Evolutionary conservation across 371 early-diverging fungal genomes (phyloP).

Genomic region (Capillidium rhysosporum): DNA sequence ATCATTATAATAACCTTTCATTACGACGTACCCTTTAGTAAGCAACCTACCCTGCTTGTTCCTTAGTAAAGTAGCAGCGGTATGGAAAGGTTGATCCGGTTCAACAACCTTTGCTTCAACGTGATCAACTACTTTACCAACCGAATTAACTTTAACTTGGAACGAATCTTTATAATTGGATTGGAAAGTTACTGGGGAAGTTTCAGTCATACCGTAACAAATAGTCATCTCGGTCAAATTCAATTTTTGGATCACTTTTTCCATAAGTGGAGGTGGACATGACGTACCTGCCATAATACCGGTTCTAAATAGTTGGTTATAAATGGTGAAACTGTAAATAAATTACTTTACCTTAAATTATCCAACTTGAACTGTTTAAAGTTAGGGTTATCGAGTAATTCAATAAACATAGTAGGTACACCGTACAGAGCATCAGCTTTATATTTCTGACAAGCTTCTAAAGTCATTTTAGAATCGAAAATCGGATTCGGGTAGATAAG

Average conservation of each 20-base stretch:
- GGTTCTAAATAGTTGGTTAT: conserved; percentile 9
- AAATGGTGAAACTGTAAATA: neutral
- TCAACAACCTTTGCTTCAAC: conserved; percentile 17
- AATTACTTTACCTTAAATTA: conserved; percentile 8
- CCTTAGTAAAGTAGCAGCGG: conserved; percentile 12
- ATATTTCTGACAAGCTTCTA: conserved; percentile 23
- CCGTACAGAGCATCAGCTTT: conserved; percentile 18
- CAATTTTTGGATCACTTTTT: conserved; percentile 17
- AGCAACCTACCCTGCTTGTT: conserved; percentile 23
- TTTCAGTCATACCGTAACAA: conserved; percentile 22
- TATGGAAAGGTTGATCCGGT: conserved; percentile 6
- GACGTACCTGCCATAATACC: conserved; percentile 22
- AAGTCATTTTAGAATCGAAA: conserved; percentile 24
- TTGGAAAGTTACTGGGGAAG: conserved; percentile 22
- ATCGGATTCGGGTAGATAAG: conserved; percentile 19
- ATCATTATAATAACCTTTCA: conserved; percentile 26
- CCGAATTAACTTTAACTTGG: conserved; percentile 16
- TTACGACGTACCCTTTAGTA: conserved; percentile 27
- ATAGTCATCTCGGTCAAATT: conserved; percentile 17
- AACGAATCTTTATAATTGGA: conserved; percentile 15
- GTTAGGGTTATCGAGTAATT: conserved; percentile 16
- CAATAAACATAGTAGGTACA: conserved; percentile 24
- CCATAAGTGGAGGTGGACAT: conserved; percentile 19
- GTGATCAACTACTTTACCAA: conserved; percentile 17
- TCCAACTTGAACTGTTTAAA: conserved; percentile 15